Evolutionary conservation across 2,329 filamentous ascomycete species (phyloP).

Genomic region (Lanzia echinophila): DNA sequence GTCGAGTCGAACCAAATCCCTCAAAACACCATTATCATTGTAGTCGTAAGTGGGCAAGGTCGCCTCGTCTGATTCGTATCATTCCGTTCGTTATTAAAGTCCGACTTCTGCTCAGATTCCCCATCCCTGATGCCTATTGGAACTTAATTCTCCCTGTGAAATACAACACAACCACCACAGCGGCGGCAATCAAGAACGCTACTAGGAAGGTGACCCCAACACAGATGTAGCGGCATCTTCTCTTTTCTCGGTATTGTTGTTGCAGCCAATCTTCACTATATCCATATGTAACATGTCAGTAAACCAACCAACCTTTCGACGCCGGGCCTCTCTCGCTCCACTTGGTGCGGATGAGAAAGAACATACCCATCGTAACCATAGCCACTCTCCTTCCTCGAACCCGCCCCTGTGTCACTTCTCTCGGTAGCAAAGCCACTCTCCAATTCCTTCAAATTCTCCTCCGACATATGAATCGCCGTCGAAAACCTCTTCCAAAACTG

Average conservation of each 20-base stretch:
- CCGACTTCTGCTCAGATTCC: background rate
- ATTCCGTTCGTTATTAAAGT: background rate
- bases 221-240: conserved; percentile 23
- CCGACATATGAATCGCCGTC: conserved; percentile 25
- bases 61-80: background rate
- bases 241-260: conserved; percentile 28
- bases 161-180: conserved; percentile 24
- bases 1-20: too few species aligned
- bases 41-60: background rate
- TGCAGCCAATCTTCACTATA: conserved; percentile 27
- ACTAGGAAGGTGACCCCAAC: conserved; percentile 21
- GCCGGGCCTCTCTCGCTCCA: too few species aligned
- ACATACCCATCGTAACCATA: conserved; percentile 7
- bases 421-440: conserved; percentile 13
- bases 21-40: too few species aligned
- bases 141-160: conserved; percentile 16
- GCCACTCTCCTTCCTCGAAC: background rate
- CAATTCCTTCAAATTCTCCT: conserved; percentile 19
- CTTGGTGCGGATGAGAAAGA: background rate
- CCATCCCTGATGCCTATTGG: background rate
- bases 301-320: conserved; percentile 2
- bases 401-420: background rate
- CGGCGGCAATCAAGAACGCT: conserved; percentile 18
- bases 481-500: conserved; percentile 32
- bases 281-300: too few species aligned